Evolutionary conservation across 352 stramenopile genomes (phyloP).

Genomic region (Phytophthora hybrid): DNA sequence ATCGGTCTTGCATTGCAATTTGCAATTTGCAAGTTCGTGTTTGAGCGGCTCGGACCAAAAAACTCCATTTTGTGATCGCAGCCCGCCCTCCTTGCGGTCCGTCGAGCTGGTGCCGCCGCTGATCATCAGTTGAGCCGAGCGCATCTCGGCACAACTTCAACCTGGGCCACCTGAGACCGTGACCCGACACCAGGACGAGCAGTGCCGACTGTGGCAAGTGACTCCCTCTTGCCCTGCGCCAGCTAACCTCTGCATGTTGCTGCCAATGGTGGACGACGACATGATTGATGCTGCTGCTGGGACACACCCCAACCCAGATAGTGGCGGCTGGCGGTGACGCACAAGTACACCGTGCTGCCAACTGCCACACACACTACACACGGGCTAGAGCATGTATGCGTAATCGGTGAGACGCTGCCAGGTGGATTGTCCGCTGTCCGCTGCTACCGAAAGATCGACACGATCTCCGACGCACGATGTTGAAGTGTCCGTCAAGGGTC

Average conservation of each 20-base stretch:
- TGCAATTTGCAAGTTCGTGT: too few relatives aligned
- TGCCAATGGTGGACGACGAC: background rate
- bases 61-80: background rate
- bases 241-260: background rate
- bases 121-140: background rate
- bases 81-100: background rate
- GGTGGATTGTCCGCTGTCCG: background rate
- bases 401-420: background rate
- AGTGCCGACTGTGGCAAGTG: background rate
- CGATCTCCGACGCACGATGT: background rate
- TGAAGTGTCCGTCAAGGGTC: background rate
- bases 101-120: background rate
- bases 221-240: background rate
- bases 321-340: background rate
- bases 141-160: slow-evolving; percentile 7
- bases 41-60: too few relatives aligned
- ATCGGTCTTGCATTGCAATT: background rate
- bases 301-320: slow-evolving; percentile 1
- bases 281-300: slow-evolving; percentile 1
- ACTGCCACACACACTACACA: background rate
- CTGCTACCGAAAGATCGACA: background rate
- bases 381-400: background rate
- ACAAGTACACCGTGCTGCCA: background rate
- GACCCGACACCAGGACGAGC: background rate
- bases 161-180: background rate